Conservation (phyloP, 495 filamentous ascomycete species). For the Penicillium steckii region DNA sequence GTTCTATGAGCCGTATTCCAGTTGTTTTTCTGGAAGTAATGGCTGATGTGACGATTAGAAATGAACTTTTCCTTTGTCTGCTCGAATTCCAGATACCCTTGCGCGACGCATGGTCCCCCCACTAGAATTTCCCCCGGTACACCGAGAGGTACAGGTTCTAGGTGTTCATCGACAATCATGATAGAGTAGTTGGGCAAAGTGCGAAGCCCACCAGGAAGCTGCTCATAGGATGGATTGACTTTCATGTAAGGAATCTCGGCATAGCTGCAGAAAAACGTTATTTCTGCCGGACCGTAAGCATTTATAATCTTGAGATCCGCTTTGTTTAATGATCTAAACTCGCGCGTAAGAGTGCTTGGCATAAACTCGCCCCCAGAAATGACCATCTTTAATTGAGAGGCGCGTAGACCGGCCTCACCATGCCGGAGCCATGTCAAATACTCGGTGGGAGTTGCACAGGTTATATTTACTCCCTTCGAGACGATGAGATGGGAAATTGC, state of each 20-base stretch:
- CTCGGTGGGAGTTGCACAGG: slow-evolving; percentile 42
- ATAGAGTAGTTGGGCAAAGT: slow-evolving; percentile 44
- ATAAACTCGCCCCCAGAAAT: slow-evolving; percentile 24
- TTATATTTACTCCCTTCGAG: slow-evolving; percentile 32
- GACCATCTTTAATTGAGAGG: slow-evolving; percentile 1
- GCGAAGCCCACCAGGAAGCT: slow-evolving; percentile 18
- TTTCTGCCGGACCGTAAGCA: slow-evolving; percentile 35
- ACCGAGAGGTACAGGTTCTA: slow-evolving; percentile 40
- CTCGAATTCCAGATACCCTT: slow-evolving; percentile 42
- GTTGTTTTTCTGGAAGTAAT: slow-evolving; percentile 14
- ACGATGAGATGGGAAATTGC: slow-evolving; percentile 32
- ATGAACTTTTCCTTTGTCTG: slow-evolving; percentile 35
- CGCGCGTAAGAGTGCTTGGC: slow-evolving; percentile 7
- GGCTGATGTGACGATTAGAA: slow-evolving; percentile 24
- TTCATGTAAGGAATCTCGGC: slow-evolving; percentile 13
- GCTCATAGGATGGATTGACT: not conserved
- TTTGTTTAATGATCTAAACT: slow-evolving; percentile 21
- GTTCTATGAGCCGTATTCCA: slow-evolving; percentile 29
- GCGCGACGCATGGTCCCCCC: slow-evolving; percentile 40
- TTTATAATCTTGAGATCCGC: slow-evolving; percentile 26
- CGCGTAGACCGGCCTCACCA: slow-evolving; percentile 10
- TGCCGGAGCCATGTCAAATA: slow-evolving; percentile 35
- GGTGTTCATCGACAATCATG: slow-evolving; percentile 44
- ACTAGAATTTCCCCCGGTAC: slow-evolving; percentile 46
- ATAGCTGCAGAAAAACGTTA: slow-evolving; percentile 21